Percentiles rank a stretch among this genome's conserved stretches.
These are phyloP conservation scores for Mycena filopes DNA, from an alignment of 768 basidiomycete species.

Conservation along the genomic window DNA sequence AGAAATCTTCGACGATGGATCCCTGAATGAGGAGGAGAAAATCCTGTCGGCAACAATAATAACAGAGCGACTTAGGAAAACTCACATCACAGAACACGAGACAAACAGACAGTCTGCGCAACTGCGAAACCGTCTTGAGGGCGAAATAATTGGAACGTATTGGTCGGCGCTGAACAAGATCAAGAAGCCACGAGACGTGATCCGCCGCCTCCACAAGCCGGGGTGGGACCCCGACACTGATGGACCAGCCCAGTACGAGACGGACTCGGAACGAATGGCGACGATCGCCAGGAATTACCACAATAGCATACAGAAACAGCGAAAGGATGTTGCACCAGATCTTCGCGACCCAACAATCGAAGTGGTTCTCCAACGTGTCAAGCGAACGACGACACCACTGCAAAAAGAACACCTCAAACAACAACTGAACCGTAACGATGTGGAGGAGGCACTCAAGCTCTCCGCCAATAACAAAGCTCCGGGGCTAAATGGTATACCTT, in stretches of 20 bases:
- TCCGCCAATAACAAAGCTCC: not conserved
- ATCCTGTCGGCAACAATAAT: not conserved
- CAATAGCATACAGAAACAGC: not conserved
- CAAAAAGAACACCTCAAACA: not conserved
- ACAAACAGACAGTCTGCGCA: not conserved
- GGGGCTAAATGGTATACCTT: not conserved
- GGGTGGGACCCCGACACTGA: not conserved
- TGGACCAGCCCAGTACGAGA: not conserved
- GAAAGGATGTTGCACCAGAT: not conserved
- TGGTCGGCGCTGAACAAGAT: not conserved
- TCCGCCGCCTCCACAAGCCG: not conserved
- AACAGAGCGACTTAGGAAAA: not conserved
- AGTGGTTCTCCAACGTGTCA: not conserved
- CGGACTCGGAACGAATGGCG: not conserved
- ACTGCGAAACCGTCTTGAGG: not conserved
- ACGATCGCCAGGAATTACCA: not conserved
- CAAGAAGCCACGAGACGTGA: not conserved
- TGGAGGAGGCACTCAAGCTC: not conserved
- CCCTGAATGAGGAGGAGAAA: not conserved
- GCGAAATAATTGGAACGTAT: not conserved
- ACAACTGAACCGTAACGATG: not conserved
- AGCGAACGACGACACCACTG: not conserved
- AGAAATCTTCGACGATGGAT: not conserved
- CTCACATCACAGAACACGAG: not conserved
- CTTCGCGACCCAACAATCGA: not conserved